A percentile compares a stretch with the other conserved stretches of the same genome.
phyloP scores from a whole-genome alignment of 1,284 basidiomycete species.

The Cutaneotrichosporon sp. region DNA sequence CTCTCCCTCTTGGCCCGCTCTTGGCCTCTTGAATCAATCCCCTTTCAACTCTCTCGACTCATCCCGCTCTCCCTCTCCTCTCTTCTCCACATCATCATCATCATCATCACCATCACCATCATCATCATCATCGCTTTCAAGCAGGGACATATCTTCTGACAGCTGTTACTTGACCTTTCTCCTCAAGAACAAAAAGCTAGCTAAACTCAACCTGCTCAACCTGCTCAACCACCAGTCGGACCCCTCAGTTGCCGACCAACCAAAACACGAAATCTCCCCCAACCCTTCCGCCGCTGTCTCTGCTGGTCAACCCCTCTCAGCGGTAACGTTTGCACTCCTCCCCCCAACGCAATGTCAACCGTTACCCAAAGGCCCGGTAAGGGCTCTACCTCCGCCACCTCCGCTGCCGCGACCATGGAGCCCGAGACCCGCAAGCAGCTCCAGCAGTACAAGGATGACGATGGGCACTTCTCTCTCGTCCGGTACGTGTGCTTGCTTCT shows the following conservation, averaged over 20 bases:
- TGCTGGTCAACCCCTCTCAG: not conserved
- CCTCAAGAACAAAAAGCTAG: too few species aligned
- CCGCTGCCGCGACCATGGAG: conserved; percentile 13
- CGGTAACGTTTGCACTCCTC: not conserved
- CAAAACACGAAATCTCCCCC: too few species aligned
- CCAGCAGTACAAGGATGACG: conserved; percentile 78
- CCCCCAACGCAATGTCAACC: not conserved
- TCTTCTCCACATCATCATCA: not conserved
- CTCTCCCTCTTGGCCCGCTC: too few species aligned
- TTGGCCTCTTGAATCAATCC: too few species aligned
- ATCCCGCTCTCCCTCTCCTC: not conserved
- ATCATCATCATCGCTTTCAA: too few species aligned
- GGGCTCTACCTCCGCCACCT: not conserved
- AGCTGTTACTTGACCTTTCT: too few species aligned
- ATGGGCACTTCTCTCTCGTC: conserved; percentile 92
- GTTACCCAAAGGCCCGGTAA: conserved; percentile 1
- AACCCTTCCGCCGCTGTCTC: not conserved
- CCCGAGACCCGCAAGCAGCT: conserved; percentile 57
- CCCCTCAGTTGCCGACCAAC: too few species aligned
- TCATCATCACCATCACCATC: too few species aligned
- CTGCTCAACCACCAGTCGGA: too few species aligned
- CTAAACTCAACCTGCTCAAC: too few species aligned
- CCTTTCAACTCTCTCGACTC: not conserved
- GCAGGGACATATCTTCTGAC: too few species aligned
- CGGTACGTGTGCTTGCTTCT: conserved; percentile 55